These are phyloP conservation scores for Wallemia ichthyophaga DNA, from an alignment of 1,284 basidiomycete genomes.

Conservation along the genomic window DNA sequence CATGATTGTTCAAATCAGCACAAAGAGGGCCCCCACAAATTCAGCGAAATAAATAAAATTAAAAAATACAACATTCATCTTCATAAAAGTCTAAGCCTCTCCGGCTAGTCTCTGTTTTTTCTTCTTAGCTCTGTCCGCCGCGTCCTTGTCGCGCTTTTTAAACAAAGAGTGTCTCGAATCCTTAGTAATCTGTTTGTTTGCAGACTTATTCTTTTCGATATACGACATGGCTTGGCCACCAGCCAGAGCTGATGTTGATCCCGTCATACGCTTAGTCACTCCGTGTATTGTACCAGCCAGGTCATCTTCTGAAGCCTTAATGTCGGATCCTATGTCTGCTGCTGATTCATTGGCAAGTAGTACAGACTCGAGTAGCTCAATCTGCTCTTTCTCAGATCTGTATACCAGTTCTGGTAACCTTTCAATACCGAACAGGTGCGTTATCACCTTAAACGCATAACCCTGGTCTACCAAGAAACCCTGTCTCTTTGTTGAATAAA, in stretches of 20 bases:
- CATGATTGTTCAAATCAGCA: not conserved
- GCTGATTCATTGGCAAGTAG: slow-evolving; percentile 71
- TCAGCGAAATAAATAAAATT: not conserved
- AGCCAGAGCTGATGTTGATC: not conserved
- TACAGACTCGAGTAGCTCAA: slow-evolving; percentile 73
- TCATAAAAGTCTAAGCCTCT: not conserved
- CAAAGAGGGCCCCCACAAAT: not conserved
- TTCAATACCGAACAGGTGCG: slow-evolving; percentile 75
- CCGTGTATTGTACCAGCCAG: slow-evolving; percentile 5
- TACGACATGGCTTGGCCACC: not conserved
- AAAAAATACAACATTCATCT: not conserved
- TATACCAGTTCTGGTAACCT: slow-evolving; percentile 69
- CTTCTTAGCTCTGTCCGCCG: not conserved
- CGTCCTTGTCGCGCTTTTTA: slow-evolving; percentile 1
- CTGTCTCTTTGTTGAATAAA: slow-evolving; percentile 93
- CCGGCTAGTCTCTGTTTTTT: not conserved
- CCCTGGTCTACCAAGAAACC: slow-evolving; percentile 83
- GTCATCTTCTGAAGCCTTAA: slow-evolving; percentile 21
- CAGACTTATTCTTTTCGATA: slow-evolving; percentile 1
- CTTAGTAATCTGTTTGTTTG: not conserved
- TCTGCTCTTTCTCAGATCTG: slow-evolving; percentile 66
- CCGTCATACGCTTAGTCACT: not conserved
- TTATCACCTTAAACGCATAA: slow-evolving; percentile 98
- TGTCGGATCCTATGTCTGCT: slow-evolving; percentile 59
- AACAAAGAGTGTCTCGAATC: not conserved